Evolutionary conservation across 2,329 filamentous ascomycete species (phyloP).

Genomic region (Sodiomyces alkalinus): DNA sequence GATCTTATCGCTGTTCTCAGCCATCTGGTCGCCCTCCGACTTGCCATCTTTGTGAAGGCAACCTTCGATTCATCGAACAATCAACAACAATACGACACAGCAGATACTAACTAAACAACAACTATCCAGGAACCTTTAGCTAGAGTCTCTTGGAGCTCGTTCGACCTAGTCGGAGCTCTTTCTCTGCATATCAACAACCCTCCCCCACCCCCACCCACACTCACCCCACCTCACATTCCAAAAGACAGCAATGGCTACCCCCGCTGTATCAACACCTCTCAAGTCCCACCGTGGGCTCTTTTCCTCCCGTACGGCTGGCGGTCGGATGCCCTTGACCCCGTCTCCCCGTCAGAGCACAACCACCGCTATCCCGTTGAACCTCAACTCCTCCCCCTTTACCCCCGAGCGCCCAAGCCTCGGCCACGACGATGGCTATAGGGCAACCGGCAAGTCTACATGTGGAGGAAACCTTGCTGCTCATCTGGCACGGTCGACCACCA

Average conservation of each 20-base stretch:
- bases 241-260: slow-evolving; percentile 57
- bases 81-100: slow-evolving; percentile 16
- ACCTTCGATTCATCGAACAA: slow-evolving; percentile 32
- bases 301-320: slow-evolving; percentile 81
- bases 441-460: slow-evolving; percentile 61
- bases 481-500: slow-evolving; percentile 54
- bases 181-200: too few species aligned
- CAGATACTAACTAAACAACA: slow-evolving; percentile 32
- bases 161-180: slow-evolving; percentile 27
- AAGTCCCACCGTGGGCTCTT: slow-evolving; percentile 94
- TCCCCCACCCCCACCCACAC: slow-evolving; percentile 22
- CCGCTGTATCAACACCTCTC: slow-evolving; percentile 73
- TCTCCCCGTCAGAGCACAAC: slow-evolving; percentile 57
- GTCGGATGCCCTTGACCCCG: slow-evolving; percentile 85
- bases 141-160: slow-evolving; percentile 45
- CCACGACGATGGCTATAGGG: slow-evolving; percentile 32
- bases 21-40: slow-evolving; percentile 34
- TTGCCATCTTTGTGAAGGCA: slow-evolving; percentile 26
- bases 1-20: slow-evolving; percentile 31
- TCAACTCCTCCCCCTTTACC: slow-evolving; percentile 61
- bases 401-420: slow-evolving; percentile 48
- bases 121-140: slow-evolving; percentile 38
- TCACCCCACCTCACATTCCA: slow-evolving; percentile 25
- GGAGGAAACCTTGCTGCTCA: slow-evolving; percentile 66
- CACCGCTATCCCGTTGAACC: slow-evolving; percentile 31